Base-by-base conservation (phyloP, 2,329 filamentous ascomycete genomes). In the Ascochyta fabae region DNA sequence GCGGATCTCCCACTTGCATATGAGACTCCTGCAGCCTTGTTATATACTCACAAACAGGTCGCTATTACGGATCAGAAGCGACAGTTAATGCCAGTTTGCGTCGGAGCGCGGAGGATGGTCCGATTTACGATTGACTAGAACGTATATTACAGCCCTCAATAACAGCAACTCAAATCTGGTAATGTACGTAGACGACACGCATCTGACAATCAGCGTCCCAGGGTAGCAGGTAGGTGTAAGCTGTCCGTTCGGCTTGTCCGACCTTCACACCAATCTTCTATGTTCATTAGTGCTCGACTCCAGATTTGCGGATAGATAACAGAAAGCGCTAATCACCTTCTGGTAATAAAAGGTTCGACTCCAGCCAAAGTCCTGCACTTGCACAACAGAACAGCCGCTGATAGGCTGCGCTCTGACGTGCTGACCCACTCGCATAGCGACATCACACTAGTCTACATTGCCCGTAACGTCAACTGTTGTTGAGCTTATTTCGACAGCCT, bases 191-290 rank as follows among this genome's bases (percentile, higher is more conserved):
- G 75, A 76, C 47, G 16, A 16, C 16, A 16, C 16, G 16, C 16
- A 16, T 16, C 56, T 16, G 68, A 67, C 1, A 66, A 69, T n/a
- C 71, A 74, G 35, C 61, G 60, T 22, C 48, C 68, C 3, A 63
- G 73, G 53, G 61, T 57, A 0, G 15, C 73, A 78, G 48, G 31
- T 52, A 64, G 53, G 74, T 68, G 43, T 75, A 77, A 15, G 12
- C 29, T 12, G 29, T 67, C 75, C 75, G 1, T 16, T 62, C 3
- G 19, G 19, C 19, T 19, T 19, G 19, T 74, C 75, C 54, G 62
- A 59, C 16, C 75, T 67, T 50, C 74, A 66, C 54, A 27, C 71
- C 71, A 0, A 64, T 71, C 13, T 41, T 19, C 9, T 47, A 15
- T 4, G 29, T 4, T 12, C 29, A 12, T 31, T 31, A 12, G 12